phyloP scores from a whole-genome alignment of 148 eudicot genomes.

The Rhododendron vialii region DNA sequence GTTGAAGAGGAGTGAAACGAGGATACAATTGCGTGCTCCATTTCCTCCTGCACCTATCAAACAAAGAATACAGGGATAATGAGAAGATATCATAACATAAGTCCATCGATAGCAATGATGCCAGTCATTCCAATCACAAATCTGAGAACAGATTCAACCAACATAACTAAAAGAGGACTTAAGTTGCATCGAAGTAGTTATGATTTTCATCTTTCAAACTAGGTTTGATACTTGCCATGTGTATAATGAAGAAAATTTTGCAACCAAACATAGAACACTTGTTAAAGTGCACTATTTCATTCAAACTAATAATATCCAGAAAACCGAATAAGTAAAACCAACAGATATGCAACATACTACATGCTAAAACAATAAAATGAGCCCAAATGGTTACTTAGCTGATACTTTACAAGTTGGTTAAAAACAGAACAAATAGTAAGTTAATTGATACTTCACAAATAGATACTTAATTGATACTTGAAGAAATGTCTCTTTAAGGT shows the following conservation, averaged over 20 bases:
- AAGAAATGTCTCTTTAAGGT: background rate
- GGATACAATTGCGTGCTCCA: constrained; percentile 24
- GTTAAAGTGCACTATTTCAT: background rate
- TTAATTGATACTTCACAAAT: constrained; percentile 21
- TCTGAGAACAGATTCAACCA: background rate
- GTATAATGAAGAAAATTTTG: background rate
- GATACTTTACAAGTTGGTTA: background rate
- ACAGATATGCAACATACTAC: background rate
- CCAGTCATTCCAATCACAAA: background rate
- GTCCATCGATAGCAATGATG: background rate
- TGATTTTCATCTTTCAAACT: background rate
- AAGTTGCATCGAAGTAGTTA: background rate
- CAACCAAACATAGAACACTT: background rate
- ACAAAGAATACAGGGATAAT: background rate
- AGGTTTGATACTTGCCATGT: background rate
- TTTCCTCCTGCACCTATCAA: constrained; percentile 61
- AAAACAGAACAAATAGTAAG: background rate
- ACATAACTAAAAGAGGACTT: background rate
- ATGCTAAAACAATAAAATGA: background rate
- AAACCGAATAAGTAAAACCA: background rate
- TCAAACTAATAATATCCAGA: background rate
- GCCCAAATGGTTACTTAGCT: background rate
- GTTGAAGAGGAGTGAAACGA: constrained; percentile 32
- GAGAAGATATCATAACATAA: background rate
- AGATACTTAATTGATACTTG: background rate